Evolutionary conservation across 805 yeast species (phyloP).

Genomic region (Saccharomycopsis guyanensis): DNA sequence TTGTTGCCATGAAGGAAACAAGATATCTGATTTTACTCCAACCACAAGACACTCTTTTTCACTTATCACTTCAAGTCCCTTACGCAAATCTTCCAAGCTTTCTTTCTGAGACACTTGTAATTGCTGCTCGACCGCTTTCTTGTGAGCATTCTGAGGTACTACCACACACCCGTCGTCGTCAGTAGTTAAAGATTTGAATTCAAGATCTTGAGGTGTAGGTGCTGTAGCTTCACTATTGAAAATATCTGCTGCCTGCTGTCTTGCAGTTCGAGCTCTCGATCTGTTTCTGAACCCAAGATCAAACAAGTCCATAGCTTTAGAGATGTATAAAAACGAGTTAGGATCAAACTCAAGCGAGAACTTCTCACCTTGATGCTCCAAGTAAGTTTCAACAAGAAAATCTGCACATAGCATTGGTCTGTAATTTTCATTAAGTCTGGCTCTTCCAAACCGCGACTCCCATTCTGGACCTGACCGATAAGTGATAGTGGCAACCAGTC

Average conservation of each 20-base stretch:
- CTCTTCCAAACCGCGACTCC: constrained; percentile 88
- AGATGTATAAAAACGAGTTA: constrained; percentile 76
- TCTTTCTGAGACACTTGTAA: constrained; percentile 45
- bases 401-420: constrained; percentile 92
- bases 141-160: constrained; percentile 9
- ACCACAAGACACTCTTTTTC: constrained; percentile 65
- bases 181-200: constrained; percentile 5
- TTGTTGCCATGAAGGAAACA: constrained; percentile 95
- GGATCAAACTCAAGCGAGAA: constrained; percentile 89
- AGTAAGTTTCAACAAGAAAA: constrained; percentile 82
- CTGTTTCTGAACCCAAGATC: constrained; percentile 57
- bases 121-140: constrained; percentile 42
- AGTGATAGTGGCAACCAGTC: constrained; percentile 91
- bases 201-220: no score
- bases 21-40: constrained; percentile 88
- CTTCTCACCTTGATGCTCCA: constrained; percentile 93
- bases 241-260: constrained; percentile 32
- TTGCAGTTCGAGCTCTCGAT: constrained; percentile 33
- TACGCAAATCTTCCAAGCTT: constrained; percentile 49
- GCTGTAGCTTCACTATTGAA: constrained; percentile 24
- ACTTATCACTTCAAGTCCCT: constrained; percentile 58
- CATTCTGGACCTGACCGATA: constrained; percentile 96
- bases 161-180: constrained; percentile 4
- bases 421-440: constrained; percentile 68
- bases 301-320: constrained; percentile 92